phyloP scores from a whole-genome alignment of 2,329 filamentous ascomycete species.

The Pseudonectria buxi region DNA sequence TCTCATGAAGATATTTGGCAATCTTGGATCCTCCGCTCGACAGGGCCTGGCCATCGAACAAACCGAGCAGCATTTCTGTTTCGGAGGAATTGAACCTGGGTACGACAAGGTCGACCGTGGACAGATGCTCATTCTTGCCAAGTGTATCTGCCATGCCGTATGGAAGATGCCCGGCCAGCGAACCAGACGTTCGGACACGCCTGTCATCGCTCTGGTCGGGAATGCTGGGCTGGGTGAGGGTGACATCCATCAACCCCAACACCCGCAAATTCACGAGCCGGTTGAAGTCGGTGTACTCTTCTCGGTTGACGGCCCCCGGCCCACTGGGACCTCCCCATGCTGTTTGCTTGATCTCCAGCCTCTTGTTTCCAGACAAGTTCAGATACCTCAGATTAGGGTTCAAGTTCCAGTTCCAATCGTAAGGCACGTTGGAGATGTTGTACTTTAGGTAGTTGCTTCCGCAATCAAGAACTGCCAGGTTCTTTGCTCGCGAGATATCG shows the following conservation, averaged over 20 bases:
- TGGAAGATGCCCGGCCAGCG: conserved; percentile 78
- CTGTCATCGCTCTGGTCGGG: conserved; percentile 94
- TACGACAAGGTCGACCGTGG: conserved; percentile 91
- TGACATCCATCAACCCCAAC: conserved; percentile 95
- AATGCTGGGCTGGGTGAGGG: conserved; percentile 84
- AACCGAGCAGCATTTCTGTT: conserved; percentile 81
- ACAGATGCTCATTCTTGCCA: conserved; percentile 88
- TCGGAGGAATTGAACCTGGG: conserved; percentile 86
- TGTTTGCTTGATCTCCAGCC: conserved; percentile 78
- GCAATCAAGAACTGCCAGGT: conserved; percentile 85
- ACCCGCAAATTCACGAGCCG: conserved; percentile 77
- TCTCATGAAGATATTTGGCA: conserved; percentile 93
- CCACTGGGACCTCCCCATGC: conserved; percentile 37
- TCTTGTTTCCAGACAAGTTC: conserved; percentile 94
- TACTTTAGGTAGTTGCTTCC: conserved; percentile 95
- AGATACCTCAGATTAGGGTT: conserved; percentile 92
- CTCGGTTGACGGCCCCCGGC: conserved; percentile 50
- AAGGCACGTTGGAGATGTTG: conserved; percentile 98
- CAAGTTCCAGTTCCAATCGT: conserved; percentile 99
- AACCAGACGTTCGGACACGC: conserved; percentile 94
- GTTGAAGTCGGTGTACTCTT: conserved; percentile 77
- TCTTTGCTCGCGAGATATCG: conserved; percentile 89
- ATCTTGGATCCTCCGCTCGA: conserved; percentile 89
- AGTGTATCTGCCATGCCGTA: conserved; percentile 98
- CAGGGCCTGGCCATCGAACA: conserved; percentile 91